Base-by-base conservation (phyloP, 1,139 yeast species). In the Waltiozyma sp. region DNA sequence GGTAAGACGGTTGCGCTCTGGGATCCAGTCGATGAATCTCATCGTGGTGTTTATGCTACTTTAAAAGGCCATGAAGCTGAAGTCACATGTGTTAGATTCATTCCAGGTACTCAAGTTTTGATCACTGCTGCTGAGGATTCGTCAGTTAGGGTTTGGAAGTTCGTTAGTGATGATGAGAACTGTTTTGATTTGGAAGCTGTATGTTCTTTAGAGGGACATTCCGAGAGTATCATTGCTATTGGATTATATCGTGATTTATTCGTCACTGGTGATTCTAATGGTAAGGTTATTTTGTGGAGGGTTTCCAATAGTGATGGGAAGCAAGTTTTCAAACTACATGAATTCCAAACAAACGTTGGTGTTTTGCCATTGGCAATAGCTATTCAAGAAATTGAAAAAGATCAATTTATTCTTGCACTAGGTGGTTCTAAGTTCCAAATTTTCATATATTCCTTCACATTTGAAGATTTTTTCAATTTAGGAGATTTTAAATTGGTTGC, bases 391-490 rank as follows among this genome's bases (percentile, higher is more conserved):
- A 61, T 77, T 24, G 59, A 52, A 13, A 39, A 46, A 6, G 62
- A 62, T 23, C 62, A 65, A 43, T 72, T 71, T 47, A 56, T 87
- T 9, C 66, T 89, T n/a, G 80, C 89, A 2, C 69, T 87, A n/a
- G 89, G 88, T 35, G 96, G 96, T 7, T 83, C 97, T 0, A 70
- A 73, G 34, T 68, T 76, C 28, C 64, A 68, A 26, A 60, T 89
- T 6, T 75, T 69, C 50, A 68, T 82, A 10, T 79, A 76, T 51
- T 59, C 84, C 0, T 71, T 79, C 49, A 56, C 63, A 9, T 47
- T 46, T 3, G 47, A 44, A 1, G 31, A 44, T 1, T 14, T n/a
- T 2, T 31, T 40, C 1, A 37, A 40, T 5, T 38, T 59, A 1
- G 43, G 49, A 1, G 47, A 53, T 10, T 61, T 75, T 37, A 47